Evolutionary conservation across 1,284 basidiomycete species (phyloP).

Genomic region (Ustilago hordei): DNA sequence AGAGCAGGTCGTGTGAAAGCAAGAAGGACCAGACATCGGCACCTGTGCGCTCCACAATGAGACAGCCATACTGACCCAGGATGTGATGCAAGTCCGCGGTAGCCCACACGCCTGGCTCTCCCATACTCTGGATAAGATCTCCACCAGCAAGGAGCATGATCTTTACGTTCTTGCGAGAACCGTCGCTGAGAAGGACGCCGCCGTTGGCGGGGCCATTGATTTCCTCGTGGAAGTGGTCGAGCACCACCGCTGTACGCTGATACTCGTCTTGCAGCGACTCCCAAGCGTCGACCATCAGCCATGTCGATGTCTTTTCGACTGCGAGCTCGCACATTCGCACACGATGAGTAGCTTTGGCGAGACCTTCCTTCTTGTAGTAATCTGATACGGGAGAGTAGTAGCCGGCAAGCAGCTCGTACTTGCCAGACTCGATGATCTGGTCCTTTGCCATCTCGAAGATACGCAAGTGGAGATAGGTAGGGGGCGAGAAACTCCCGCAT

Average conservation of each 20-base stretch:
- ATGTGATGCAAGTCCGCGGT: conserved; percentile 96
- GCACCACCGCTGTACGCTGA: conserved; percentile 92
- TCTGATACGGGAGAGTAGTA: conserved; percentile 87
- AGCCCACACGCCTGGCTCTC: conserved; percentile 98
- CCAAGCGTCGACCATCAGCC: conserved; percentile 92
- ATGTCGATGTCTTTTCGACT: conserved; percentile 68
- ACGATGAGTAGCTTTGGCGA: conserved; percentile 66
- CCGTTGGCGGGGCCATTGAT: conserved; percentile 76
- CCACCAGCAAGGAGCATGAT: conserved; percentile 97
- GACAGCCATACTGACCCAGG: conserved; percentile 89
- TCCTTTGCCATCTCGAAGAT: conserved; percentile 99
- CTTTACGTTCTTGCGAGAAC: conserved; percentile 68
- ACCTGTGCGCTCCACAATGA: conserved; percentile 95
- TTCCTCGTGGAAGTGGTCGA: conserved; percentile 94
- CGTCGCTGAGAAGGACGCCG: conserved; percentile 63
- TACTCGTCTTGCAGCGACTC: conserved; percentile 90
- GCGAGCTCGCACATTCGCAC: conserved; percentile 70
- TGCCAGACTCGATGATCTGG: conserved; percentile 89
- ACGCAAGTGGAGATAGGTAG: conserved; percentile 76
- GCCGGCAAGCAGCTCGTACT: conserved; percentile 91
- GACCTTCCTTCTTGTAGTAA: conserved; percentile 68
- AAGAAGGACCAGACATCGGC: conserved; percentile 82
- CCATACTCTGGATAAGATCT: conserved; percentile 97
- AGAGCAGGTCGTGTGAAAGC: conserved; percentile 74
- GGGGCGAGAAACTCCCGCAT: conserved; percentile 74